Percentiles rank a stretch among this genome's conserved stretches.
Evolutionary conservation across 495 filamentous ascomycete genomes (phyloP).

Genomic region (Aspergillus saccharolyticus): DNA sequence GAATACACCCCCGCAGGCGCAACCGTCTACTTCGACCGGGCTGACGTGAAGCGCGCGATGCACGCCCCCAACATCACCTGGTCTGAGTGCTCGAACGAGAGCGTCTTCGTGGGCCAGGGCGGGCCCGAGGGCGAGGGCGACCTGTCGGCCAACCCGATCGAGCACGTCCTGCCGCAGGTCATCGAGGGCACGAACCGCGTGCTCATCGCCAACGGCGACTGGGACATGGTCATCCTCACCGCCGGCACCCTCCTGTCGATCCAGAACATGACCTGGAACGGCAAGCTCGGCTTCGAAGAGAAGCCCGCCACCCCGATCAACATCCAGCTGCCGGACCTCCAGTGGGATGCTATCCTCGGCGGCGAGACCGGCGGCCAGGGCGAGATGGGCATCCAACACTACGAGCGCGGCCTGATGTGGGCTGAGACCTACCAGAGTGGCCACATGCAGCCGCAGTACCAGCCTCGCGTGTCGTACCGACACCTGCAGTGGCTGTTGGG

Average conservation of each 20-base stretch:
- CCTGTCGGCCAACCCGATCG: conserved; percentile 37
- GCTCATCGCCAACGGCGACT: conserved; percentile 54
- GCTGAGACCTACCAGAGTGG: conserved; percentile 55
- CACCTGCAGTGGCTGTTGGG: conserved; percentile 67
- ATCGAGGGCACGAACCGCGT: conserved; percentile 59
- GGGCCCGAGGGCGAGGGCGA: conserved; percentile 36
- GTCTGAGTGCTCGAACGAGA: conserved; percentile 34
- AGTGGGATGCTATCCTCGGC: conserved; percentile 17
- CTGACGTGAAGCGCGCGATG: conserved; percentile 54
- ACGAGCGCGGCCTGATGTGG: conserved; percentile 69
- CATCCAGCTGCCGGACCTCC: conserved; percentile 33
- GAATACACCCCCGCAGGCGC: conserved; percentile 38
- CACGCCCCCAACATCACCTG: conserved; percentile 49
- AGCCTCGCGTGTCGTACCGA: conserved; percentile 59
- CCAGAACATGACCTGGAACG: conserved; percentile 68
- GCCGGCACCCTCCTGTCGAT: conserved; percentile 60
- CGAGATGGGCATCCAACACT: conserved; percentile 57
- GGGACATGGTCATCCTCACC: conserved; percentile 57
- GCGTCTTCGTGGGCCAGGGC: conserved; percentile 42
- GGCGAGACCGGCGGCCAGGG: conserved; percentile 42
- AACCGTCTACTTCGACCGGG: conserved; percentile 52
- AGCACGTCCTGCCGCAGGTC: conserved; percentile 52
- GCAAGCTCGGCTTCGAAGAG: conserved; percentile 53
- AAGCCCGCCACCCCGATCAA: conserved; percentile 35
- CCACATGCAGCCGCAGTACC: conserved; percentile 64